Evolutionary conservation across 1,139 yeast genomes (phyloP).

Genomic region (Yamadazyma mexicana): DNA sequence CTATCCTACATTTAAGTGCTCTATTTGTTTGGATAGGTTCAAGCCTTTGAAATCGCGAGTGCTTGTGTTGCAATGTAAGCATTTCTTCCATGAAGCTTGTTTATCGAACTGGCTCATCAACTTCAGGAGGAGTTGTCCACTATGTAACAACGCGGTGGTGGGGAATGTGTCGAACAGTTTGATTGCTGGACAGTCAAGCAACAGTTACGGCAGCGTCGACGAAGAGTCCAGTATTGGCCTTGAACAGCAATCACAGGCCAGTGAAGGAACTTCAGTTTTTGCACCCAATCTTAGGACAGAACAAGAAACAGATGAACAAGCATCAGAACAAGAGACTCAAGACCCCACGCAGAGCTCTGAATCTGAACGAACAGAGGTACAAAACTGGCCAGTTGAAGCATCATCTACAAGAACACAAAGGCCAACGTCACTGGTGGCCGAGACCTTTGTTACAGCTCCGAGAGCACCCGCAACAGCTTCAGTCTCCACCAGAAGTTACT

Average conservation of each 20-base stretch:
- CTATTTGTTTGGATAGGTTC: constrained; percentile 46
- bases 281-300: too few species aligned
- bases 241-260: neutral
- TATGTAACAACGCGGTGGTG: constrained; percentile 34
- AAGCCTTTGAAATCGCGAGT: constrained; percentile 38
- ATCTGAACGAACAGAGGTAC: too few species aligned
- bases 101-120: constrained; percentile 48
- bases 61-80: constrained; percentile 45
- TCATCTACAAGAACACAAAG: too few species aligned
- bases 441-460: neutral
- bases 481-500: too few species aligned
- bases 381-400: too few species aligned
- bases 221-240: constrained; percentile 6
- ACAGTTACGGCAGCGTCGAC: constrained; percentile 20
- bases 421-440: neutral
- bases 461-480: neutral
- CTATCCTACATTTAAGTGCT: constrained; percentile 43
- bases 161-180: constrained; percentile 13
- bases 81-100: constrained; percentile 45
- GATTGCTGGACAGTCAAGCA: constrained; percentile 22
- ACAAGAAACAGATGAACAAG: too few species aligned
- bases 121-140: constrained; percentile 46
- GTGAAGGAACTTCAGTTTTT: too few species aligned
- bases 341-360: too few species aligned
- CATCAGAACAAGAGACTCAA: too few species aligned